phyloP scores from a whole-genome alignment of 140 eudicot genomes.

The Erigeron philadelphicus region DNA sequence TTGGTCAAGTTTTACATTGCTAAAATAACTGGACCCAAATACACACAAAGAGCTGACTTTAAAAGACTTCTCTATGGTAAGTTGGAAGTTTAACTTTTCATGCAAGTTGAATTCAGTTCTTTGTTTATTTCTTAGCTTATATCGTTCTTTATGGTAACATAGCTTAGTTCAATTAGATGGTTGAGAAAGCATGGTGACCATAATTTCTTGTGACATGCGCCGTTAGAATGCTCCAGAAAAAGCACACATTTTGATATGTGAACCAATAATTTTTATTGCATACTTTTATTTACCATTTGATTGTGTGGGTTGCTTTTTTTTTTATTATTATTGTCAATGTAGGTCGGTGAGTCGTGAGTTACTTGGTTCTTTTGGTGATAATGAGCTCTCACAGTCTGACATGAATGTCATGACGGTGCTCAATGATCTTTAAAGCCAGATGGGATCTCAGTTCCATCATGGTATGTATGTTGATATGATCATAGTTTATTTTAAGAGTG shows the following conservation, averaged over 20 bases:
- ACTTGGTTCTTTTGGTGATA: constrained; percentile 97
- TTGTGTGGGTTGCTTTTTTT: not conserved
- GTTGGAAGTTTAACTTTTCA: too few relatives aligned
- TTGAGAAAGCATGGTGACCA: constrained; percentile 77
- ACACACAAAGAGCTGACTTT: too few relatives aligned
- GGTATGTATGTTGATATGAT: constrained; percentile 43
- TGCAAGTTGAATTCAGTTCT: too few relatives aligned
- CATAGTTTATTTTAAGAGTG: constrained; percentile 3
- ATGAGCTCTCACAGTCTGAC: constrained; percentile 98
- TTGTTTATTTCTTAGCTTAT: not conserved
- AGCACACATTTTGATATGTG: constrained; percentile 85
- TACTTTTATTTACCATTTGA: not conserved
- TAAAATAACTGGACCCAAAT: too few relatives aligned
- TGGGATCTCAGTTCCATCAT: constrained; percentile 93
- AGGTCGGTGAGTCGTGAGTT: constrained; percentile 98
- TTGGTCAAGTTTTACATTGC: too few relatives aligned
- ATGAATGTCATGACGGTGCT: constrained; percentile 99
- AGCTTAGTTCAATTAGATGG: constrained; percentile 89
- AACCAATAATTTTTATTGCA: not conserved
- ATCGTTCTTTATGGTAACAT: constrained; percentile 30
- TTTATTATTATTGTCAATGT: constrained; percentile 13
- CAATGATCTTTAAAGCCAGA: constrained; percentile 84
- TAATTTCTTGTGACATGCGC: constrained; percentile 93
- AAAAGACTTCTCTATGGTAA: too few relatives aligned
- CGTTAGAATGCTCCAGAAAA: constrained; percentile 92